Evolutionary conservation across 1,284 basidiomycete genomes (phyloP).

Genomic region (Peniophora sp.): DNA sequence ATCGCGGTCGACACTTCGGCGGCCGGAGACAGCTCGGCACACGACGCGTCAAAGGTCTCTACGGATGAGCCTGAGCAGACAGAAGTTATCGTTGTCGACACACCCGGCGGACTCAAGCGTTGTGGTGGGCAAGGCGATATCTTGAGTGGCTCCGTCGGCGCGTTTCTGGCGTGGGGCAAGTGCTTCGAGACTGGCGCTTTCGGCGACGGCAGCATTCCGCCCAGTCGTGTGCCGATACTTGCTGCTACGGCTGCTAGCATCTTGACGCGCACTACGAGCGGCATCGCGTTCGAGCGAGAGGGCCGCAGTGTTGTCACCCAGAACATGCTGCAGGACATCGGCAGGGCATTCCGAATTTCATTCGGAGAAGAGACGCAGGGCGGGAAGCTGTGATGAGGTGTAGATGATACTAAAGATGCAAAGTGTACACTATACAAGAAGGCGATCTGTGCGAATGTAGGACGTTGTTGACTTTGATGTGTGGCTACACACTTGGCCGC

Average conservation of each 20-base stretch:
- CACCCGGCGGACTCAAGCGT: conserved; percentile 79
- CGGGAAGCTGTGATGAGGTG: conserved; percentile 12
- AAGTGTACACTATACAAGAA: too few species aligned
- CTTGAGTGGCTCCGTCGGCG: conserved; percentile 79
- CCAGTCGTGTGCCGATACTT: conserved; percentile 68
- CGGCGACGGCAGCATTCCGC: conserved; percentile 45
- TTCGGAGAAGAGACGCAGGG: conserved; percentile 52
- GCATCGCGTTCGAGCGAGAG: conserved; percentile 65
- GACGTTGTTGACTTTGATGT: too few species aligned
- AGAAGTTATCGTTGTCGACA: conserved; percentile 51
- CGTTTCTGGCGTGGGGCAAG: conserved; percentile 90
- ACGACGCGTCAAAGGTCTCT: conserved; percentile 9
- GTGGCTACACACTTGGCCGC: too few species aligned
- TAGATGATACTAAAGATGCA: too few species aligned
- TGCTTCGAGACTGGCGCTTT: conserved; percentile 82
- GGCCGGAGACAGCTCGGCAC: conserved; percentile 26
- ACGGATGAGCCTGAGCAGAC: conserved; percentile 28
- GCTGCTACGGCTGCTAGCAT: conserved; percentile 86
- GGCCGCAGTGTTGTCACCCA: conserved; percentile 80
- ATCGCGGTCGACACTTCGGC: conserved; percentile 60
- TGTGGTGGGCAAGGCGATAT: conserved; percentile 97
- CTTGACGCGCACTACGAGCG: conserved; percentile 79
- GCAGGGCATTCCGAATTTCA: conserved; percentile 63
- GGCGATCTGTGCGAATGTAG: too few species aligned
- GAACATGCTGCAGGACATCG: conserved; percentile 79